phyloP scores from a whole-genome alignment of 2,329 filamentous ascomycete genomes.

The Sporothrix sp. region DNA sequence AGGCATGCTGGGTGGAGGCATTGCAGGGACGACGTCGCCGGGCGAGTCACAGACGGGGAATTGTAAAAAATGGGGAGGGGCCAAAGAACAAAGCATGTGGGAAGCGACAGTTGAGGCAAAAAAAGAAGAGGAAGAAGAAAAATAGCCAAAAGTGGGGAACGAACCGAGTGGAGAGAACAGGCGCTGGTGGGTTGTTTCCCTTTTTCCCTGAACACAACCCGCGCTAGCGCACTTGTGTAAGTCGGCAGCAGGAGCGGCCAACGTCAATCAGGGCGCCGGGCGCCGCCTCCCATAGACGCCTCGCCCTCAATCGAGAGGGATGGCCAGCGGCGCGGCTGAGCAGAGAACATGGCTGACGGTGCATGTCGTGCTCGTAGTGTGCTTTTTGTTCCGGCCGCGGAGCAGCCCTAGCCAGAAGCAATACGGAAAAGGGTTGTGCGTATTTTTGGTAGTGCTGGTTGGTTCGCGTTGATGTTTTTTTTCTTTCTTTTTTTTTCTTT shows the following conservation, averaged over 20 bases:
- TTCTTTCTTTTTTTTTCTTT: not conserved
- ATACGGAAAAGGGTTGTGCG: no score
- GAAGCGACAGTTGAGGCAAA: conserved; percentile 13
- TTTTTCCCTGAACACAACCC: not conserved
- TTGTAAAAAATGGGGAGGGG: conserved; percentile 15
- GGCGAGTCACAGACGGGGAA: conserved; percentile 19
- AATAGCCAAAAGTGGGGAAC: conserved; percentile 9
- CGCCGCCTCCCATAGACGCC: no score
- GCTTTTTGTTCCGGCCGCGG: no score
- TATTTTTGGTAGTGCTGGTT: no score
- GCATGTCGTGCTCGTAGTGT: no score
- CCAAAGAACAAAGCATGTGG: conserved; percentile 12
- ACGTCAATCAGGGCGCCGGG: not conserved
- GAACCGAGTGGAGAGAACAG: not conserved
- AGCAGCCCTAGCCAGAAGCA: no score
- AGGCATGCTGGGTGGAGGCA: conserved; percentile 3
- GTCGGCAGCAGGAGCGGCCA: conserved; percentile 6
- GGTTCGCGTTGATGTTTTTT: not conserved
- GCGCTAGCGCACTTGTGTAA: conserved; percentile 5
- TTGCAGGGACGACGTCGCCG: conserved; percentile 9
- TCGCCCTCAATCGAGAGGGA: no score
- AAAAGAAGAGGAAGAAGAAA: no score
- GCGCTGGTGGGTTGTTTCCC: not conserved
- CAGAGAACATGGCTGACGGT: no score
- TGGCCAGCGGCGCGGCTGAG: no score